A percentile compares a stretch with the other conserved stretches of the same genome.
These are phyloP conservation scores for Fusarium pseudoanthophilum DNA, from an alignment of 2,329 filamentous ascomycete species.

Conservation along the genomic window DNA sequence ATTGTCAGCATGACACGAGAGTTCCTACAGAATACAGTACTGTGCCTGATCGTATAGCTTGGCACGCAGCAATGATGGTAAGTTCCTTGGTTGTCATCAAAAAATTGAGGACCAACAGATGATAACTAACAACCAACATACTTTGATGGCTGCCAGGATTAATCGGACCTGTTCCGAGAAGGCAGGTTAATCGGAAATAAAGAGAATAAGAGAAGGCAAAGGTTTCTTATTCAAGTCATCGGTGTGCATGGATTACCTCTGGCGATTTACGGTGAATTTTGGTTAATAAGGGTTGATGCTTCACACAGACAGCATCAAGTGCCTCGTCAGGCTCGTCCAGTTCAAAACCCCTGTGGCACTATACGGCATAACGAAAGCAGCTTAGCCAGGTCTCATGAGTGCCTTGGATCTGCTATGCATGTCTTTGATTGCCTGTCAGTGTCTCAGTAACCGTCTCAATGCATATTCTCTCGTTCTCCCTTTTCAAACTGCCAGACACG, in stretches of 20 bases:
- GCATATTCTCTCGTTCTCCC: not conserved
- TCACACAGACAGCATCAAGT: not conserved
- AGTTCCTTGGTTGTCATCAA: not conserved
- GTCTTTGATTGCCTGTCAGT: constrained; percentile 20
- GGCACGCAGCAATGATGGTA: not conserved
- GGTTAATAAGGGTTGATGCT: not conserved
- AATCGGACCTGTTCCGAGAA: constrained; percentile 27
- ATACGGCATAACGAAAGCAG: not conserved
- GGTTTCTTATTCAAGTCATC: constrained; percentile 1
- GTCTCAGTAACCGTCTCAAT: not conserved
- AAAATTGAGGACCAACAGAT: constrained; percentile 13
- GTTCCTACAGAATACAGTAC: not conserved
- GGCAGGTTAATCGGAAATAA: constrained; percentile 23
- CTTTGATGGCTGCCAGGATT: constrained; percentile 13
- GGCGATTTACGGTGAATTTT: not conserved
- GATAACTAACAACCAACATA: constrained; percentile 20
- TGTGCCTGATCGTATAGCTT: constrained; percentile 17
- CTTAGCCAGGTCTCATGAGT: constrained; percentile 3
- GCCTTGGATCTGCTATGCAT: constrained; percentile 29
- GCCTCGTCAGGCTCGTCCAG: not conserved
- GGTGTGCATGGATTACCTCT: not conserved
- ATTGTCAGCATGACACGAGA: constrained; percentile 12
- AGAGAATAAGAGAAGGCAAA: not conserved
- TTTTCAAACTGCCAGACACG: not conserved
- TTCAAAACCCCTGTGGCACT: not conserved